Evolutionary conservation across 2,329 filamentous ascomycete species (phyloP), one percentile per base, ranked within the genome.

Genomic region (Daldinia eschscholtzii): DNA sequence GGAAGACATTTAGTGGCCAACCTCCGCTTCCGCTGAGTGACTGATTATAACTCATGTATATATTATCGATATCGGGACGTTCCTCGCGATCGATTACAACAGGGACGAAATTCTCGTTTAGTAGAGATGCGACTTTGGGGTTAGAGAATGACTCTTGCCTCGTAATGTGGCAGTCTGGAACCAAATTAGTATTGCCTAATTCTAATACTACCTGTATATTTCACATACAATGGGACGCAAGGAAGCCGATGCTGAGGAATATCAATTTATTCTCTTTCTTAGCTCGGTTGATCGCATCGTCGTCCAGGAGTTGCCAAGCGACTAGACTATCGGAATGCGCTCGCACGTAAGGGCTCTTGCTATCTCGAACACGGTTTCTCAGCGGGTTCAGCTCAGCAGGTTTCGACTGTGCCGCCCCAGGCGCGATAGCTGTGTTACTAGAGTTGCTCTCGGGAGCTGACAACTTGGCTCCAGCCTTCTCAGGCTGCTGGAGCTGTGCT

Each of bases 31-130:
- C 94, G 65, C 92, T 97, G 10, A 96, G 95, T 1, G 95, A 95
- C 79, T 98, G 94, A 44, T 97, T 91, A 80, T 97, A 99, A 82
- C 97, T 97, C 93, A 98, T 98, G 80, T 98, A 98, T 72, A 98
- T 94, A 69, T 92, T 90, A 77, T 99, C 96, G 71, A 98, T 89
- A 77, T 98, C 94, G 7, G 95, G 95, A 28, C 95, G 90, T 81
- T 97, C 93, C 81, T 99, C 96, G 67, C 94, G 89, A 80, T 99
- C 96, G 76, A 98, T 88, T 75, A 98, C 92, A 79, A 98, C 90
- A 3, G 96, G 95, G 50, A 99, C 89, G 79, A 98, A 99, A 64
- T 89, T 88, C 68, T 91, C 85, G 82, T 98, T 99, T 39, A 99
- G 86, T 64, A 97, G 85, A 26, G 88, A 82, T 15, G 96, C 94